Conservation (phyloP, 2,329 filamentous ascomycete species). For the Pseudofabraea citricarpa region DNA sequence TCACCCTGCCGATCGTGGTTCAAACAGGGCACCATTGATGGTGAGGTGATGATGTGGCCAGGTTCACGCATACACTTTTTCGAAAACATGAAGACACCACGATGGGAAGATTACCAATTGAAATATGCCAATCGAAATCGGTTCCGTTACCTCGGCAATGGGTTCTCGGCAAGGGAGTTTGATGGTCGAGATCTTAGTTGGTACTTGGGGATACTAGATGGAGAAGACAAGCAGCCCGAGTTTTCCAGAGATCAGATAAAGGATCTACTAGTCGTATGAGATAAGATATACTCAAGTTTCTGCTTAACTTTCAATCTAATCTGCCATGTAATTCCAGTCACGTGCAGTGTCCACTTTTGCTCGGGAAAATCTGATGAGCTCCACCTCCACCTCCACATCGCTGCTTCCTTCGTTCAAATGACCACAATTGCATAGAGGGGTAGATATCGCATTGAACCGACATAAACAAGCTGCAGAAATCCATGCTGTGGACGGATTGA, state of each 20-base stretch:
- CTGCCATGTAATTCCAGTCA: not conserved
- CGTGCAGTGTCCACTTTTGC: not conserved
- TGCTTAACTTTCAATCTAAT: too few relatives aligned
- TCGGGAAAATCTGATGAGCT: not conserved
- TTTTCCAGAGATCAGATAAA: constrained; percentile 1
- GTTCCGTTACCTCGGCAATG: constrained; percentile 34
- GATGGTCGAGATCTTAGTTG: constrained; percentile 11
- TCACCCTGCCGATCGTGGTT: constrained; percentile 19
- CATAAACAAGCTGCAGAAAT: not conserved
- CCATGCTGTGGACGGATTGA: too few relatives aligned
- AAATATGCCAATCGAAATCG: constrained; percentile 22
- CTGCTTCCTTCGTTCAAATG: not conserved
- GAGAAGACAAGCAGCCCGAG: constrained; percentile 7
- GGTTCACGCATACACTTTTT: constrained; percentile 44
- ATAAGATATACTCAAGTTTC: too few relatives aligned
- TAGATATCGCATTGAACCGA: not conserved
- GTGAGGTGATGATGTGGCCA: constrained; percentile 35
- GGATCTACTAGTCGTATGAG: not conserved
- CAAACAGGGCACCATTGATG: constrained; percentile 13
- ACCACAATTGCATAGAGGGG: not conserved
- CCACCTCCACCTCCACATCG: not conserved
- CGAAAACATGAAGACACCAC: constrained; percentile 31
- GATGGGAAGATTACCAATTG: constrained; percentile 38
- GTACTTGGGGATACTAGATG: constrained; percentile 9
- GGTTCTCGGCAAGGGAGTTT: constrained; percentile 33